Conservation (phyloP, 2,329 filamentous ascomycete genomes). For the Fusarium nodosum region DNA sequence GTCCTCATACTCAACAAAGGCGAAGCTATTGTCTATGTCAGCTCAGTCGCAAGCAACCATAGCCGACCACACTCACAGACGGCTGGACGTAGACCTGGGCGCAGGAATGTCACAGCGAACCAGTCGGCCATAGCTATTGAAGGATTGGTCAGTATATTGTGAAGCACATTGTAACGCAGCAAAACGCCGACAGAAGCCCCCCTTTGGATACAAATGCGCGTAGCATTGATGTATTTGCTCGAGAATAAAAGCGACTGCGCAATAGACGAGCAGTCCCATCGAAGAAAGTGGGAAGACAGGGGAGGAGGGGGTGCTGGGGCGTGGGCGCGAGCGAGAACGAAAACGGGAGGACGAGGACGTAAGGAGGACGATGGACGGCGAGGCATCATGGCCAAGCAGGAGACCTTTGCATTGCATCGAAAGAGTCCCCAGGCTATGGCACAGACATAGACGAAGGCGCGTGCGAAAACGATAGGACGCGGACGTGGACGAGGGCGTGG, state of each 20-base stretch:
- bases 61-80: constrained; percentile 78
- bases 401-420: constrained; percentile 38
- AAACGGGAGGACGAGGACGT: constrained; percentile 50
- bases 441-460: constrained; percentile 47
- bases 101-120: constrained; percentile 99
- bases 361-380: constrained; percentile 50
- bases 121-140: constrained; percentile 88
- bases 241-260: constrained; percentile 48
- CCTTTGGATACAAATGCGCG: constrained; percentile 47
- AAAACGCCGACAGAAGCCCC: constrained; percentile 46
- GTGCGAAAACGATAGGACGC: constrained; percentile 53
- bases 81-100: constrained; percentile 90
- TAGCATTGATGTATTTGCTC: constrained; percentile 48
- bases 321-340: constrained; percentile 49
- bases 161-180: constrained; percentile 41
- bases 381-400: constrained; percentile 46
- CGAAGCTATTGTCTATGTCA: constrained; percentile 72
- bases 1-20: constrained; percentile 99
- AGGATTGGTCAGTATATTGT: constrained; percentile 64
- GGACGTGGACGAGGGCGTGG: constrained; percentile 57
- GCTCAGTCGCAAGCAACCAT: background rate
- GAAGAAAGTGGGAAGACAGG: constrained; percentile 44
- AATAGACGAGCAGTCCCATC: constrained; percentile 50
- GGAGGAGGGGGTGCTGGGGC: constrained; percentile 45
- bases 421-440: constrained; percentile 39